These are phyloP conservation scores for Cryptococcus neoformans DNA, from an alignment of 1,284 basidiomycete species.

Conservation along the genomic window DNA sequence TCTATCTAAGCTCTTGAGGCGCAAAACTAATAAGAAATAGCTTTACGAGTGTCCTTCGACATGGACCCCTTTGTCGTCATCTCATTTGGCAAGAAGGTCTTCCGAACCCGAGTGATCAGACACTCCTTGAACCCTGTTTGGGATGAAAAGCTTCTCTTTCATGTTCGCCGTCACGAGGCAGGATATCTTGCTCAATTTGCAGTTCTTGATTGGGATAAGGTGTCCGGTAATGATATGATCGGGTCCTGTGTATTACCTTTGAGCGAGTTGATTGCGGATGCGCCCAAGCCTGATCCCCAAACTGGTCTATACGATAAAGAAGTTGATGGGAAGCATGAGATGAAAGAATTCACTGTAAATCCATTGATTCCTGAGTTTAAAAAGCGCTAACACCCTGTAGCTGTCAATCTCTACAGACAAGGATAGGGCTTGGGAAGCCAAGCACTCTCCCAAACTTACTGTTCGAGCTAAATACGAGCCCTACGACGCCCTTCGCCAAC, in stretches of 20 bases:
- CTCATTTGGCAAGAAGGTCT: conserved; percentile 95
- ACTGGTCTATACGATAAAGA: conserved; percentile 69
- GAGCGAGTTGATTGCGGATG: conserved; percentile 64
- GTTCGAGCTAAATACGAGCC: conserved; percentile 88
- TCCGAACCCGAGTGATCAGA: conserved; percentile 84
- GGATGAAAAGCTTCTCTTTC: conserved; percentile 96
- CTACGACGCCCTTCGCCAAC: conserved; percentile 83
- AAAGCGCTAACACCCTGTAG: conserved; percentile 10
- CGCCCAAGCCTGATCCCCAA: conserved; percentile 66
- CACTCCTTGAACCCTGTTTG: conserved; percentile 86
- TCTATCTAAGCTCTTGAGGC: conserved; percentile 14
- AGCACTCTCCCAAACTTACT: conserved; percentile 45
- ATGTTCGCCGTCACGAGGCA: conserved; percentile 83
- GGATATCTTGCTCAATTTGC: conserved; percentile 72
- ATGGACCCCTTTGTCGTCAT: conserved; percentile 98
- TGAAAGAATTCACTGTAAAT: conserved; percentile 68
- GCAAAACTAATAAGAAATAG: conserved; percentile 15
- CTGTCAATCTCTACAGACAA: conserved; percentile 45
- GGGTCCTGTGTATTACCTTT: conserved; percentile 71
- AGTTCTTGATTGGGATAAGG: conserved; percentile 92
- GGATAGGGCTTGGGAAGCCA: conserved; percentile 45
- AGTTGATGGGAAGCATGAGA: conserved; percentile 57
- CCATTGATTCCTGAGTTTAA: neutral
- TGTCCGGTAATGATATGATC: conserved; percentile 82
- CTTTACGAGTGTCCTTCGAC: conserved; percentile 55